These are phyloP conservation scores for Grammothele lineata DNA, from an alignment of 768 basidiomycete genomes.

Conservation along the genomic window DNA sequence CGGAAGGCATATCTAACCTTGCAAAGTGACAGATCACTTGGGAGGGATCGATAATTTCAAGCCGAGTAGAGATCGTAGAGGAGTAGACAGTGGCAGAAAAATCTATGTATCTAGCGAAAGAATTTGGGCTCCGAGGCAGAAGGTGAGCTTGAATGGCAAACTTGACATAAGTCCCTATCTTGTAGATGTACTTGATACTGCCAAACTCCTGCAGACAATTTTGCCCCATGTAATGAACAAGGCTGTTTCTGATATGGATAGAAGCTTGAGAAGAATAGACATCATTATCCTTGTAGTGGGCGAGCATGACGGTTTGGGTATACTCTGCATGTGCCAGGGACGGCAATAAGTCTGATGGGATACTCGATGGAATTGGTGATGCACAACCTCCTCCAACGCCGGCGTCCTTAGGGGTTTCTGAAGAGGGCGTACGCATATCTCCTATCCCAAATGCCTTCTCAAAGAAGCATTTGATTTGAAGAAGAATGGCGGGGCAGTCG, in stretches of 20 bases:
- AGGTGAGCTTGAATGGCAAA: slow-evolving; percentile 4
- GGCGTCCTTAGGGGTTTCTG: not conserved
- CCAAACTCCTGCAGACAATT: not conserved
- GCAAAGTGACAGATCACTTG: slow-evolving; percentile 2
- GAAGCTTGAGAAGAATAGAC: too few species aligned
- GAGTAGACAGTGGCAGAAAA: slow-evolving; percentile 1
- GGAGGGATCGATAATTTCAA: not conserved
- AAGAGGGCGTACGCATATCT: not conserved
- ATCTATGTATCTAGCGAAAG: not conserved
- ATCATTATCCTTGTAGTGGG: too few species aligned
- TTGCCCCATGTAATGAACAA: not conserved
- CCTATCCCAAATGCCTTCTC: not conserved
- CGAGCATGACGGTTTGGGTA: not conserved
- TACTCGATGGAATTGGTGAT: not conserved
- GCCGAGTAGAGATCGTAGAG: not conserved
- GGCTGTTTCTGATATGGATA: slow-evolving; percentile 4
- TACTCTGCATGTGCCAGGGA: not conserved
- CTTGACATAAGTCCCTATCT: not conserved
- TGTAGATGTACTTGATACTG: slow-evolving; percentile 8
- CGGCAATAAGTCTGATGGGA: not conserved
- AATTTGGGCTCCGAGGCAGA: not conserved
- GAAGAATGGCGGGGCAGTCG: slow-evolving; percentile 1
- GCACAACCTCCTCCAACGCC: not conserved
- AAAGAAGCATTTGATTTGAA: not conserved
- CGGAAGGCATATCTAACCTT: not conserved